Conservation (phyloP, 2,329 filamentous ascomycete genomes). For the Penicillium paneum region DNA sequence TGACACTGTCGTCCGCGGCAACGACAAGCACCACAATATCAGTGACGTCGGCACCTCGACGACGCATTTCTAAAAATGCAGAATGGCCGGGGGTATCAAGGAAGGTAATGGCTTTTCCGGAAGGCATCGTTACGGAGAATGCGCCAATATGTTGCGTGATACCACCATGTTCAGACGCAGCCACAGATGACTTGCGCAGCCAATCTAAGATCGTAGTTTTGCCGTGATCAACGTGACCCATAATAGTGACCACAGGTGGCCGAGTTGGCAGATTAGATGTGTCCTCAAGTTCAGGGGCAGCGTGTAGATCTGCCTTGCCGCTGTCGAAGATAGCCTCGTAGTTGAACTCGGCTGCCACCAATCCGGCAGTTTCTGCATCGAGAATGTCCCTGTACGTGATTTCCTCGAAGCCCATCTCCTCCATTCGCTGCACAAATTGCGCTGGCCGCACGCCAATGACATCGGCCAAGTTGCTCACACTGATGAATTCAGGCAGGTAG, state of each 20-base stretch:
- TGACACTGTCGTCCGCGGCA: conserved; percentile 94
- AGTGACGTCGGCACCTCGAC: conserved; percentile 90
- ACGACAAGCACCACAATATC: conserved; percentile 96
- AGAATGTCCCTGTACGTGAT: conserved; percentile 79
- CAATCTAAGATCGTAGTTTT: conserved; percentile 96
- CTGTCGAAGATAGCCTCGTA: conserved; percentile 76
- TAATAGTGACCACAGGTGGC: conserved; percentile 95
- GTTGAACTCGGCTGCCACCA: conserved; percentile 89
- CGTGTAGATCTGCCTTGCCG: conserved; percentile 66
- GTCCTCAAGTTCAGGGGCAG: conserved; percentile 67
- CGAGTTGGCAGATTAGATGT: conserved; percentile 65
- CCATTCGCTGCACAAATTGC: conserved; percentile 70
- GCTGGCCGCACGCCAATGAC: conserved; percentile 68
- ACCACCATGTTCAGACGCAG: conserved; percentile 85
- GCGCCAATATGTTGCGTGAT: conserved; percentile 99
- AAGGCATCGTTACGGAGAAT: conserved; percentile 84
- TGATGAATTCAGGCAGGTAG: conserved; percentile 85
- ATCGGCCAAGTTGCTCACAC: conserved; percentile 74
- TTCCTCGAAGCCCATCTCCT: conserved; percentile 85
- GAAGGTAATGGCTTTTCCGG: conserved; percentile 89
- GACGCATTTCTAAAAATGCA: conserved; percentile 92
- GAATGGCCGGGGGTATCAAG: conserved; percentile 95
- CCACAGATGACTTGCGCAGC: conserved; percentile 87
- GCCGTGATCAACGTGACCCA: conserved; percentile 98
- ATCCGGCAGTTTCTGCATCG: conserved; percentile 81